These are phyloP conservation scores for Juglanconis juglandina DNA, from an alignment of 2,329 filamentous ascomycete species.

Conservation along the genomic window DNA sequence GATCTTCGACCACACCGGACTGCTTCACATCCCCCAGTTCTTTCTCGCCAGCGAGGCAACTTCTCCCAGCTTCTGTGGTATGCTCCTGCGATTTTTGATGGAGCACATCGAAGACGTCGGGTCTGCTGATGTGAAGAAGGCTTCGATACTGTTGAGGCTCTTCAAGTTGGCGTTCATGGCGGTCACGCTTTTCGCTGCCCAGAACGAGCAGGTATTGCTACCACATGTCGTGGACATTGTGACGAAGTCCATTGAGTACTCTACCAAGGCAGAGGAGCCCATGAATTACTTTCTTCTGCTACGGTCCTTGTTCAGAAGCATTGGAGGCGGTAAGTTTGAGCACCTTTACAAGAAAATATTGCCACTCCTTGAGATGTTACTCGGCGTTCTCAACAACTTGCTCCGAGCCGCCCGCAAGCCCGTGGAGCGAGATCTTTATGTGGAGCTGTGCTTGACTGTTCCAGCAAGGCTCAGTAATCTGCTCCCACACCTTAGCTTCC, in stretches of 20 bases:
- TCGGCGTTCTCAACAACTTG: slow-evolving; percentile 95
- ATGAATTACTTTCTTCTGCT: slow-evolving; percentile 98
- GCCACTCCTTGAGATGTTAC: slow-evolving; percentile 90
- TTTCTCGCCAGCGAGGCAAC: slow-evolving; percentile 98
- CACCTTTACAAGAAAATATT: slow-evolving; percentile 97
- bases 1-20: slow-evolving; percentile 92
- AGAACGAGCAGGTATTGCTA: slow-evolving; percentile 92
- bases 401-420: slow-evolving; percentile 87
- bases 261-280: slow-evolving; percentile 90
- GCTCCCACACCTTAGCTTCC: slow-evolving; percentile 87
- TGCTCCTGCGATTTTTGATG: slow-evolving; percentile 97
- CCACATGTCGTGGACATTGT: slow-evolving; percentile 97
- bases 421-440: slow-evolving; percentile 88
- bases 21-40: slow-evolving; percentile 95
- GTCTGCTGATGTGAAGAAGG: slow-evolving; percentile 85
- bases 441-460: slow-evolving; percentile 94
- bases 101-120: slow-evolving; percentile 93
- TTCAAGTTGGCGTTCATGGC: slow-evolving; percentile 99
- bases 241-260: slow-evolving; percentile 93
- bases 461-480: slow-evolving; percentile 92
- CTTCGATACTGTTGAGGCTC: slow-evolving; percentile 84
- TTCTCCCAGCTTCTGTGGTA: slow-evolving; percentile 93
- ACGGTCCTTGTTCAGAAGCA: slow-evolving; percentile 89
- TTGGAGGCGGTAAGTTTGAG: slow-evolving; percentile 95
- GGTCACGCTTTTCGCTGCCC: slow-evolving; percentile 87